A percentile compares a stretch with the other conserved stretches of the same genome.
These are phyloP conservation scores for Litchi chinensis DNA, from an alignment of 345 rosid species.

Conservation along the genomic window DNA sequence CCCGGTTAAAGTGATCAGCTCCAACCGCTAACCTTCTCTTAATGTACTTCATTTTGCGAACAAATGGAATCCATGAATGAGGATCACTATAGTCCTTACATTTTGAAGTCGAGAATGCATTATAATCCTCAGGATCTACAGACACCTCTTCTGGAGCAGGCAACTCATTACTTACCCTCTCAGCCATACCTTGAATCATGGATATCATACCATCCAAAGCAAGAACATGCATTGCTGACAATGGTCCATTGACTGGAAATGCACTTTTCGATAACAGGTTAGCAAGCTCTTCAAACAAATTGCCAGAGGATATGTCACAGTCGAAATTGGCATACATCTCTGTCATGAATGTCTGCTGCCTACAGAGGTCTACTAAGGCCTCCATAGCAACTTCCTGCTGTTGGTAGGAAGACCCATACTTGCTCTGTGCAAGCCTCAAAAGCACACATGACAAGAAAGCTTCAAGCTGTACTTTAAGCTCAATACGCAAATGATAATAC, in stretches of 20 bases:
- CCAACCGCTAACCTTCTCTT: conserved; percentile 64
- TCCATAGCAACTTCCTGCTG: conserved; percentile 88
- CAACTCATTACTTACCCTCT: conserved; percentile 54
- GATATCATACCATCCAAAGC: conserved; percentile 72
- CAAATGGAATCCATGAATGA: conserved; percentile 63
- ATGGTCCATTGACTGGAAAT: conserved; percentile 71
- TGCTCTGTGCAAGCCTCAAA: conserved; percentile 66
- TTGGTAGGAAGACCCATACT: conserved; percentile 71
- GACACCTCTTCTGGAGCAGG: conserved; percentile 35
- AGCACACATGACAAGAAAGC: conserved; percentile 76
- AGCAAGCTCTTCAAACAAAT: conserved; percentile 69
- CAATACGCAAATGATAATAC: conserved; percentile 62
- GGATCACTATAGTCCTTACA: conserved; percentile 61
- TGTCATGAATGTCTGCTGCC: conserved; percentile 62
- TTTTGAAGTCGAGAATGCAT: conserved; percentile 56
- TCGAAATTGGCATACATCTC: conserved; percentile 79
- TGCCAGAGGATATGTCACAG: conserved; percentile 69
- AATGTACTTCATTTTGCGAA: conserved; percentile 50
- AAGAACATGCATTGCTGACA: conserved; percentile 75
- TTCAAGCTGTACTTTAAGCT: conserved; percentile 72
- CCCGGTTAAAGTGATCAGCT: conserved; percentile 72
- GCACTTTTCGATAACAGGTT: conserved; percentile 69
- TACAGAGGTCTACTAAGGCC: conserved; percentile 73
- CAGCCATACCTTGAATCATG: conserved; percentile 60
- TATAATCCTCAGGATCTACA: conserved; percentile 44